A percentile compares a stretch with the other conserved stretches of the same genome.
phyloP scores from a whole-genome alignment of 306 rosid genomes.

The Rosa multiflora region DNA sequence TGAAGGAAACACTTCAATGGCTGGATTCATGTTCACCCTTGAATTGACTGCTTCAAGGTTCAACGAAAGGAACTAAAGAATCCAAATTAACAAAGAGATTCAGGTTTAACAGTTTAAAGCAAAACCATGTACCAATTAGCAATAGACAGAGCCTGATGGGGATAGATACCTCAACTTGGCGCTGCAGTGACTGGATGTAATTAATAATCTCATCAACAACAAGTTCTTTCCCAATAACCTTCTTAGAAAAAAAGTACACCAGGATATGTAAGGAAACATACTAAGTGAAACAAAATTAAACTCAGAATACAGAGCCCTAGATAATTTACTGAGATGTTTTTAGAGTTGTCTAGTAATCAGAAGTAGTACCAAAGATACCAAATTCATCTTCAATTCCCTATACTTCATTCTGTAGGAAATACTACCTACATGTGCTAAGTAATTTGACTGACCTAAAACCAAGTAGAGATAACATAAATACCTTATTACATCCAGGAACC shows the following conservation, averaged over 20 bases:
- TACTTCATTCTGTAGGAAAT: not conserved
- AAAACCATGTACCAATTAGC: not conserved
- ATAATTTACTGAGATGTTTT: not conserved
- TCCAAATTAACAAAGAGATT: constrained; percentile 26
- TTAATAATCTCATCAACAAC: constrained; percentile 94
- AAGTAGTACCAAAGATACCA: constrained; percentile 8
- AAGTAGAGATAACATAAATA: constrained; percentile 19
- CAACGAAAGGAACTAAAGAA: constrained; percentile 78
- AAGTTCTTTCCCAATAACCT: constrained; percentile 94
- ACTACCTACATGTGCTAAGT: not conserved
- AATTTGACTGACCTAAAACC: constrained; percentile 1
- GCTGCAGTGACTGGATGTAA: constrained; percentile 86
- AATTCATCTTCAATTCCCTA: not conserved
- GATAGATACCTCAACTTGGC: constrained; percentile 73
- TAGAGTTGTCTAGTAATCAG: not conserved
- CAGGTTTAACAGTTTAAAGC: constrained; percentile 11
- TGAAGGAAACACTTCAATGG: constrained; percentile 55
- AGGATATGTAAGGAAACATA: not conserved
- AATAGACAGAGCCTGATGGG: constrained; percentile 13
- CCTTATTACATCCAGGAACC: constrained; percentile 23
- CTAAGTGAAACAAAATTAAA: constrained; percentile 8
- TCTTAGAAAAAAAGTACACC: not conserved
- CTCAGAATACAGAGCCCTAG: not conserved
- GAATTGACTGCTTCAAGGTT: constrained; percentile 88
- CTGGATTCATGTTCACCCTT: constrained; percentile 48